Conservation (phyloP, 345 rosid species). For the Cochlearia excelsa region DNA sequence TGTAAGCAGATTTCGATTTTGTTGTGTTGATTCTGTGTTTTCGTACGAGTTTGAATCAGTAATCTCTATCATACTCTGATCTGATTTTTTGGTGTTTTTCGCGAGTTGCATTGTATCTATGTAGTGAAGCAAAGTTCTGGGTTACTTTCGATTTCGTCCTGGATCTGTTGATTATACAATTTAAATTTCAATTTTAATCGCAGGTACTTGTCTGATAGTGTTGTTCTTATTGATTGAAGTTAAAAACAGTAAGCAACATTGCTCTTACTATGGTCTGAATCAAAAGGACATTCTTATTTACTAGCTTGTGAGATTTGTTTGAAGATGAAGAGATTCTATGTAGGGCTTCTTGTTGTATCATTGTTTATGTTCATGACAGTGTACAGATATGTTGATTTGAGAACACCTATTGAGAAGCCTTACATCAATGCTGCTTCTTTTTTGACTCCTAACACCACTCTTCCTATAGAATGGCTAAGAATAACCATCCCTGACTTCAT, state of each 20-base stretch:
- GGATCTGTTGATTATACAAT: background rate
- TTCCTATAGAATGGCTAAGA: slow-evolving; percentile 76
- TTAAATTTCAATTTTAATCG: too few relatives aligned
- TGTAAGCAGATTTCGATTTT: slow-evolving; percentile 11
- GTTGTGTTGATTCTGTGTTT: slow-evolving; percentile 13
- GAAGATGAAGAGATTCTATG: slow-evolving; percentile 86
- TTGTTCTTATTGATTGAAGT: too few relatives aligned
- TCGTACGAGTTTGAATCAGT: slow-evolving; percentile 7
- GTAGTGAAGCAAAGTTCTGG: slow-evolving; percentile 3
- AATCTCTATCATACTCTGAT: slow-evolving; percentile 3
- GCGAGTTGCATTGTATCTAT: background rate
- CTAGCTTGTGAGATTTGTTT: slow-evolving; percentile 24
- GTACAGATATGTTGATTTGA: slow-evolving; percentile 65
- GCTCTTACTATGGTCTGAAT: too few relatives aligned
- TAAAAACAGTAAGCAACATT: too few relatives aligned
- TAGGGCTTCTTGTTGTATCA: slow-evolving; percentile 65
- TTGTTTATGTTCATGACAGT: slow-evolving; percentile 64
- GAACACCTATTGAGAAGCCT: slow-evolving; percentile 54
- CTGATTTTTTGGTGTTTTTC: background rate
- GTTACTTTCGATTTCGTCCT: background rate
- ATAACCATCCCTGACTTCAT: slow-evolving; percentile 50
- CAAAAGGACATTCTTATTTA: background rate
- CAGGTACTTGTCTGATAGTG: too few relatives aligned
- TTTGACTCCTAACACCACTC: slow-evolving; percentile 47
- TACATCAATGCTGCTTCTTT: slow-evolving; percentile 43